Evolutionary conservation across 306 rosid genomes (phyloP), one percentile per base, ranked within the genome.

Genomic region (Cicer arietinum): DNA sequence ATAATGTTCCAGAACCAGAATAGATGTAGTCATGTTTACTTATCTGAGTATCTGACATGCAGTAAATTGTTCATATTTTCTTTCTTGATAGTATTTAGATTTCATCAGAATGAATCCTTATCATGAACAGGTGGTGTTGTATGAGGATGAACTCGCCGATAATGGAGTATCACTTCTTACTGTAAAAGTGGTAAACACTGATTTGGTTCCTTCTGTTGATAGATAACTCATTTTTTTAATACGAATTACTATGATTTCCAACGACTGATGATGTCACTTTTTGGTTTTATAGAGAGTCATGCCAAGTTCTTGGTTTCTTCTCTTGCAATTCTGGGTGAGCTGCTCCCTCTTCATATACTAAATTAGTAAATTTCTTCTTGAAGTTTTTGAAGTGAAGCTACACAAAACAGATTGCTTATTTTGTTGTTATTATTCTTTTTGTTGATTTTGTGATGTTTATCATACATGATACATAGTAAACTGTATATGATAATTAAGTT

Each of bases 221-320:
- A 44, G n/a, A 53, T 58, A 30, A 14, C 35, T 52, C 17, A 1
- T 43, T 67, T 60, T 40, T 59, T 66, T 52, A 40, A 18, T 57
- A 50, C 45, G 69, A 39, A 79, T 14, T 73, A 47, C 62, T 77
- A 78, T 60, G 51, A 68, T 67, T 41, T 56, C 40, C 43, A 65
- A 67, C 51, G 68, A 82, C 86, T 88, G 45, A 79, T 78, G 60
- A 30, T 65, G 18, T 74, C 51, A 11, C 78, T 9, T 75, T 87
- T 65, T 76, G 61, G 70, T 81, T 87, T 81, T 88, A 41, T 67
- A 92, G 99, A 91, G 98, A 88, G 95, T 92, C 81, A 94, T 94
- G 99, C 97, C 96, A 67, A 89, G 86, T 78, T 85, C 90, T 75
- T 94, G 99, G 99, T 94, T 88, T 89, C 99, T 94, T 79, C 97